Evolutionary conservation across 2,329 filamentous ascomycete genomes (phyloP).

Genomic region (Colletotrichum sansevieriae): DNA sequence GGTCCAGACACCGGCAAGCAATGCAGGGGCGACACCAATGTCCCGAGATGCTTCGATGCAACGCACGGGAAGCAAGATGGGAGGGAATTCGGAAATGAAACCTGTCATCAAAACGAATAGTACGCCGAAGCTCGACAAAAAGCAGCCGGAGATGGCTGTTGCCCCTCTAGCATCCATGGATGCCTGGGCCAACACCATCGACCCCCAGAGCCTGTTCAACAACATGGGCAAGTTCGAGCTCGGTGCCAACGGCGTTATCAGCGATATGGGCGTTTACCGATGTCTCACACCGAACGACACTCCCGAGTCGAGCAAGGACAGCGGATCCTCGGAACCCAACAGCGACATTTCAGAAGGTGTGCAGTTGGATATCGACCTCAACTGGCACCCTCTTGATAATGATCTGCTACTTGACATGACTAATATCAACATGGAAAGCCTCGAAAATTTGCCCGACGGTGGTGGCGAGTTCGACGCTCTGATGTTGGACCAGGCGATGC

Average conservation of each 20-base stretch:
- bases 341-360: slow-evolving; percentile 72
- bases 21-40: slow-evolving; percentile 61
- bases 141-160: slow-evolving; percentile 48
- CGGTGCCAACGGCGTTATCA: slow-evolving; percentile 61
- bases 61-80: slow-evolving; percentile 60
- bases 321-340: slow-evolving; percentile 69
- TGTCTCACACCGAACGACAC: slow-evolving; percentile 73
- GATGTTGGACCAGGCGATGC: slow-evolving; percentile 39
- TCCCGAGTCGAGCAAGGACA: slow-evolving; percentile 73
- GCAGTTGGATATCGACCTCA: slow-evolving; percentile 65
- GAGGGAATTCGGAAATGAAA: slow-evolving; percentile 56
- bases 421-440: slow-evolving; percentile 49
- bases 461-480: slow-evolving; percentile 44
- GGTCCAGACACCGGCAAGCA: slow-evolving; percentile 59
- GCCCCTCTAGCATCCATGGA: slow-evolving; percentile 42
- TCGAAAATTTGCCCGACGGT: slow-evolving; percentile 42
- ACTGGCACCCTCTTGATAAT: slow-evolving; percentile 64
- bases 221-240: slow-evolving; percentile 56
- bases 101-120: slow-evolving; percentile 47
- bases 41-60: slow-evolving; percentile 66
- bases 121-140: slow-evolving; percentile 46
- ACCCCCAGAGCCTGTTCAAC: slow-evolving; percentile 59
- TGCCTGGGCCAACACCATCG: slow-evolving; percentile 55
- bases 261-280: slow-evolving; percentile 66
- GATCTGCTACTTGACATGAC: slow-evolving; percentile 60